phyloP scores from a whole-genome alignment of 2,329 filamentous ascomycete species.

The Sodiomyces alkalinus region DNA sequence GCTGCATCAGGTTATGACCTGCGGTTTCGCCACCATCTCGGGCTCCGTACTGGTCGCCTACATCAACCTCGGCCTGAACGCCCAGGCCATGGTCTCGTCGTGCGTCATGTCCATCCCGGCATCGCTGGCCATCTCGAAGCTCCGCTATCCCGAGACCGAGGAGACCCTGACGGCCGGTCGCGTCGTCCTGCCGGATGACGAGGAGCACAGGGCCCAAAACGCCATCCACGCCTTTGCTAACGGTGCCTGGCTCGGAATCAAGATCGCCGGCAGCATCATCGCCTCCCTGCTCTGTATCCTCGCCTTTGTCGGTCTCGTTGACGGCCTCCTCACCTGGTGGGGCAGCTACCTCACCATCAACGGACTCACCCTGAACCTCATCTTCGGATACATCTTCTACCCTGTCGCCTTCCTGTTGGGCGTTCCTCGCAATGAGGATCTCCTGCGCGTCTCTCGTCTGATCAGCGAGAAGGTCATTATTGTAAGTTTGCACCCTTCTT shows the following conservation, averaged over 20 bases:
- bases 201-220: constrained; percentile 63
- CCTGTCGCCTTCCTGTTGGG: constrained; percentile 71
- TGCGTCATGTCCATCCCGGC: constrained; percentile 95
- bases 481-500: constrained; percentile 20
- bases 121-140: constrained; percentile 75
- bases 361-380: constrained; percentile 54
- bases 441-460: constrained; percentile 60
- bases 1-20: constrained; percentile 84
- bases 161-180: constrained; percentile 71
- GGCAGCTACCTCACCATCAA: constrained; percentile 63
- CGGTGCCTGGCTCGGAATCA: constrained; percentile 72
- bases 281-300: constrained; percentile 73
- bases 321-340: constrained; percentile 73
- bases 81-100: constrained; percentile 73
- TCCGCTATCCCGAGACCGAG: constrained; percentile 79
- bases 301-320: constrained; percentile 56
- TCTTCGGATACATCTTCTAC: constrained; percentile 65
- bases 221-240: constrained; percentile 73
- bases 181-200: constrained; percentile 66
- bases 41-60: constrained; percentile 79
- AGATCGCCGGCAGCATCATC: constrained; percentile 73
- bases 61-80: constrained; percentile 67
- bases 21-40: constrained; percentile 83
- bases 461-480: constrained; percentile 78
- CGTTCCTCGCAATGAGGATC: constrained; percentile 48